phyloP scores from a whole-genome alignment of 1,284 basidiomycete genomes.

The Caloboletus firmus region DNA sequence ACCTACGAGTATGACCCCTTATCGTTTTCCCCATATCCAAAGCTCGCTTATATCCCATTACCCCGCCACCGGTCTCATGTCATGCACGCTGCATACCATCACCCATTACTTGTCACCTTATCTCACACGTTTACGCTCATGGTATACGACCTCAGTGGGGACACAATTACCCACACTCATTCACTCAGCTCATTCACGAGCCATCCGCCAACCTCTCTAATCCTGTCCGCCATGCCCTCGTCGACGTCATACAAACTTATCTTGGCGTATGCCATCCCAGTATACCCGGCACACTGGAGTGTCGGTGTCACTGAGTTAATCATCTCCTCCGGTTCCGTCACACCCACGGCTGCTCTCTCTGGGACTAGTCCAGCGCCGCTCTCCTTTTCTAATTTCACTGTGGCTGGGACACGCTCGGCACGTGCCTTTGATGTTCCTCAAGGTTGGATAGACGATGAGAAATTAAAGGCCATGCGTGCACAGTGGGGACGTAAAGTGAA shows the following conservation, averaged over 20 bases:
- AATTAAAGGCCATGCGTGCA: constrained; percentile 60
- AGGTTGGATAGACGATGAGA: constrained; percentile 68
- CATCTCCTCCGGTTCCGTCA: constrained; percentile 40
- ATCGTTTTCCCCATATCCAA: constrained; percentile 41
- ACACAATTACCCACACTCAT: constrained; percentile 53
- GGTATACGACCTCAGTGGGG: constrained; percentile 61
- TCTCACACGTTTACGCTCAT: constrained; percentile 65
- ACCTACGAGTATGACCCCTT: constrained; percentile 54
- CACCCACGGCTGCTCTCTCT: constrained; percentile 17
- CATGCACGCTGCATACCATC: constrained; percentile 69
- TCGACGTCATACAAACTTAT: constrained; percentile 66
- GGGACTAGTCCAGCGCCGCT: constrained; percentile 7
- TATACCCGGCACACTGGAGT: constrained; percentile 78
- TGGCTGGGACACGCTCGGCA: constrained; percentile 57
- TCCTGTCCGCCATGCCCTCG: constrained; percentile 57
- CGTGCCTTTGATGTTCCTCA: constrained; percentile 67
- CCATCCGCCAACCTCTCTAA: constrained; percentile 69
- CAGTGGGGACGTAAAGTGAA: constrained; percentile 75
- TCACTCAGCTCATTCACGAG: constrained; percentile 72
- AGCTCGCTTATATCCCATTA: constrained; percentile 50
- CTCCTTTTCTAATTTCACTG: constrained; percentile 38
- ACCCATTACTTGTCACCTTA: constrained; percentile 71
- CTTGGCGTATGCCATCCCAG: constrained; percentile 70
- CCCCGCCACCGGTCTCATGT: constrained; percentile 46
- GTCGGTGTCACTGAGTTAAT: constrained; percentile 75